phyloP scores from a whole-genome alignment of 495 filamentous ascomycete species.

The Penicillium verhagenii region DNA sequence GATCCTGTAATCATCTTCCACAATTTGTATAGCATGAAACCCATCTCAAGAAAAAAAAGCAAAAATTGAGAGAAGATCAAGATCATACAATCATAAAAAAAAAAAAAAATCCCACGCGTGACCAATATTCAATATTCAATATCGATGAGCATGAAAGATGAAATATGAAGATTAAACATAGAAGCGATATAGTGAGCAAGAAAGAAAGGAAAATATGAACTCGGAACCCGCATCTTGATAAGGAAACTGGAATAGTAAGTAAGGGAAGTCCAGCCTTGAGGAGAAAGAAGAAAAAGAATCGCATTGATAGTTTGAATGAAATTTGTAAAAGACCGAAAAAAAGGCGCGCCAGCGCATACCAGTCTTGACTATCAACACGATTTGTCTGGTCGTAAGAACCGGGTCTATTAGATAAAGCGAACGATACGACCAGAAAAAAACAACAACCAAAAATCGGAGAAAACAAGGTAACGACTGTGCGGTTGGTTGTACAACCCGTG shows the following conservation, averaged over 20 bases:
- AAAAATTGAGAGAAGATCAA: background rate
- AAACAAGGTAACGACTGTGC: conserved; percentile 16
- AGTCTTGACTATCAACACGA: background rate
- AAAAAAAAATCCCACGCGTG: background rate
- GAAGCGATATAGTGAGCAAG: too few species aligned
- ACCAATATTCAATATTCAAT: background rate
- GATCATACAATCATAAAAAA: background rate
- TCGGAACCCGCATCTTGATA: too few species aligned
- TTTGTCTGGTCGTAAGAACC: conserved; percentile 1
- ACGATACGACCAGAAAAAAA: background rate
- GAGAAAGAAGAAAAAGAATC: background rate
- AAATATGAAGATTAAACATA: too few species aligned
- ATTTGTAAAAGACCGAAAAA: background rate
- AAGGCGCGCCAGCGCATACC: conserved; percentile 3
- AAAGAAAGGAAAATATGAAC: too few species aligned
- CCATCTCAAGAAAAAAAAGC: background rate
- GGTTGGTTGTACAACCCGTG: conserved; percentile 3
- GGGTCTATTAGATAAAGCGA: conserved; percentile 7
- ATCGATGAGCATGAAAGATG: too few species aligned
- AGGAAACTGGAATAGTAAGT: background rate
- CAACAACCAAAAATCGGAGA: too few species aligned
- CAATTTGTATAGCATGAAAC: background rate
- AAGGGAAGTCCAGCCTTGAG: background rate
- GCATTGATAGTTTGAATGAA: background rate
- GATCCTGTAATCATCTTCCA: background rate